These are phyloP conservation scores for Polyporus arcularius DNA, from an alignment of 768 basidiomycete genomes.

Conservation along the genomic window DNA sequence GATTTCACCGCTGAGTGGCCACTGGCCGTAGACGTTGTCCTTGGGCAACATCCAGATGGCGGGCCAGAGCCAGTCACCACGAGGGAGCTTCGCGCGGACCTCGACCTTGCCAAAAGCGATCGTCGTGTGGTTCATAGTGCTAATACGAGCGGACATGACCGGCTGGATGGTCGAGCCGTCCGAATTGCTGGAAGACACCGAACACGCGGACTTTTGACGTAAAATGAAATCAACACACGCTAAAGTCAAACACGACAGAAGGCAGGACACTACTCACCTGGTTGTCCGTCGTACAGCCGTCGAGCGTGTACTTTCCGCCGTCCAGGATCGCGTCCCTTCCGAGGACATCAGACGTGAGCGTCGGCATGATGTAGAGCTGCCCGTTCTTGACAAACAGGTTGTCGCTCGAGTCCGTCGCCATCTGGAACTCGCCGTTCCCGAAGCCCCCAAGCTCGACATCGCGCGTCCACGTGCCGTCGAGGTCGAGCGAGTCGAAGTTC, in stretches of 20 bases:
- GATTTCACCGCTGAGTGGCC: constrained; percentile 60
- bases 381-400: constrained; percentile 50
- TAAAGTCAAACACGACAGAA: neutral
- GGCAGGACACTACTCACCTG: constrained; percentile 1
- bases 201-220: constrained; percentile 41
- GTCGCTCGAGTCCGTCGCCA: constrained; percentile 43
- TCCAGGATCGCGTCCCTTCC: constrained; percentile 40
- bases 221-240: constrained; percentile 8
- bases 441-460: constrained; percentile 59
- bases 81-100: constrained; percentile 48
- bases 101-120: constrained; percentile 62
- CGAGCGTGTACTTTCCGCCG: constrained; percentile 22
- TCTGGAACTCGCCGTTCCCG: constrained; percentile 60
- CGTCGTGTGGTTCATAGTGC: constrained; percentile 46
- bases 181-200: constrained; percentile 37
- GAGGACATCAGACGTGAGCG: constrained; percentile 54
- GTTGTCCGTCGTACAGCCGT: constrained; percentile 21
- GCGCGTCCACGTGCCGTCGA: constrained; percentile 42
- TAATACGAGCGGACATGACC: constrained; percentile 54
- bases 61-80: constrained; percentile 46
- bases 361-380: constrained; percentile 59
- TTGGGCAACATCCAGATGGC: constrained; percentile 50
- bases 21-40: constrained; percentile 47
- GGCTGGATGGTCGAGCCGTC: constrained; percentile 48
- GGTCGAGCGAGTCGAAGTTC: constrained; percentile 48